Percentiles rank a stretch among this genome's conserved stretches.
Evolutionary conservation across 169 alveolate species (phyloP).

Genomic region (Plasmodium vinckei): DNA sequence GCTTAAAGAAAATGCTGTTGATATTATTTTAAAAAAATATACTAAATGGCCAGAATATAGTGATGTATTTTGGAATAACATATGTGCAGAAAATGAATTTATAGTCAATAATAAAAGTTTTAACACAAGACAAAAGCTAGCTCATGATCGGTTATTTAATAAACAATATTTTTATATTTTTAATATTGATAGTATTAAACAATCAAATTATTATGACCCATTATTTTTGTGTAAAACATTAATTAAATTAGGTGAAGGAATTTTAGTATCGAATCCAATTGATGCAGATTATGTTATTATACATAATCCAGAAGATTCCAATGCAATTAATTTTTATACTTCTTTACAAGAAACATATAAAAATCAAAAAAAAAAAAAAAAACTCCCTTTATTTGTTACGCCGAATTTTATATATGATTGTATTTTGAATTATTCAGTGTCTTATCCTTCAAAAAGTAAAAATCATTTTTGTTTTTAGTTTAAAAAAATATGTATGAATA

Average conservation of each 20-base stretch:
- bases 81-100: conserved; percentile 82
- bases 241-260: conserved; percentile 83
- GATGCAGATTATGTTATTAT: conserved; percentile 85
- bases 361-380: conserved; percentile 36
- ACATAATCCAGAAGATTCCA: conserved; percentile 72
- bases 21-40: conserved; percentile 80
- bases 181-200: conserved; percentile 71
- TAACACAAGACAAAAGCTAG: conserved; percentile 84
- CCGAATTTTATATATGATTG: conserved; percentile 72
- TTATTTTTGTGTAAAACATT: conserved; percentile 74
- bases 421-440: conserved; percentile 59
- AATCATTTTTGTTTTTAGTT: conserved; percentile 35
- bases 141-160: conserved; percentile 83
- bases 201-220: conserved; percentile 65
- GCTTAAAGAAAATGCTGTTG: conserved; percentile 85
- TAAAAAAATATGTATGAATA: not conserved
- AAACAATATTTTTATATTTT: conserved; percentile 82
- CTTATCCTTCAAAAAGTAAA: conserved; percentile 61
- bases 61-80: conserved; percentile 78
- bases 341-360: conserved; percentile 32
- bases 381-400: conserved; percentile 64
- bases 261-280: conserved; percentile 76
- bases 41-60: conserved; percentile 86
- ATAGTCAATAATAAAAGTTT: conserved; percentile 79
- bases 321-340: conserved; percentile 44